Evolutionary conservation across 352 stramenopile genomes (phyloP), one percentile per base, ranked within the genome.

Genomic region (Vaucheria bursata): DNA sequence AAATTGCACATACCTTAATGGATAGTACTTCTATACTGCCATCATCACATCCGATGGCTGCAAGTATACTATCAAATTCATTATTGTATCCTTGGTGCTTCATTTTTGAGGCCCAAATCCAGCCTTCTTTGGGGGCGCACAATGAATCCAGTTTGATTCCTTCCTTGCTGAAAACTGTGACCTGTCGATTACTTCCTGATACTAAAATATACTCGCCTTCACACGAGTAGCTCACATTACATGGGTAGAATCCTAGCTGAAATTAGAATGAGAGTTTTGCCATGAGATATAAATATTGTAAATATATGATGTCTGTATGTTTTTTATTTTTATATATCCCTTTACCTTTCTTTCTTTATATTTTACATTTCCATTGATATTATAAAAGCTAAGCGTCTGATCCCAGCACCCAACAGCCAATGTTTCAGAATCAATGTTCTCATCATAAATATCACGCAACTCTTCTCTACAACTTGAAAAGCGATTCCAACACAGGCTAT

Each of bases 391-490:
- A 34, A 97, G 85, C 33, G 91, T 94, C 73, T 92, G 88, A 71
- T 97, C 92, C 93, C 93, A 97, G 80, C 90, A 96, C 4, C 93
- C 93, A 2, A 97, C 89, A 0, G 91, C 91, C 0, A 97, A 85
- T 37, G 79, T 25, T 50, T 86, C 82, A n/a, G 68, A 50, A 1
- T 85, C 66, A 34, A 79, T 73, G 8, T 2, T 8, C 31, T 68
- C 37, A 18, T 18, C 18, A 34, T 68, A 8, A 7, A 2, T 8
- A 7, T 36, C 37, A 1, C 12, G 64, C 39, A 2, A 1, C 31
- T 18, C 36, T 52, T 40, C 29, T 38, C 64, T 7, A 32, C 39
- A 52, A 18, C 32, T 37, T 25, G 12, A 39, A 39, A 68, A 75
- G 52, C 64, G 76, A 71, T 69, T 71, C 53, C 78, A 86, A 1